Percentiles rank a stretch among this genome's conserved stretches.
Evolutionary conservation across 306 rosid species (phyloP).

Genomic region (Erythrophleum fordii): DNA sequence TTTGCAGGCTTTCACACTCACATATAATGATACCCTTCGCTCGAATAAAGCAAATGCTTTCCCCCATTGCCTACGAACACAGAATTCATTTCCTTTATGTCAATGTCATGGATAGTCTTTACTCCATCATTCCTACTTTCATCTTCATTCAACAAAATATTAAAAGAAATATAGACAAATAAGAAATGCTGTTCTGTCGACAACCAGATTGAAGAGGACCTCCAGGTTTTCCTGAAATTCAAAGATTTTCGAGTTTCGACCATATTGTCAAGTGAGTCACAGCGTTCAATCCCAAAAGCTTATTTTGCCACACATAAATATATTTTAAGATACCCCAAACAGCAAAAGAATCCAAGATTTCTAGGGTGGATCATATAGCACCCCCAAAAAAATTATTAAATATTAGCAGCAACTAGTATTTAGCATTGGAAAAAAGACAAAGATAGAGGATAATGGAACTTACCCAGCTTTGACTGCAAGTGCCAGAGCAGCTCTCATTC

Average conservation of each 20-base stretch:
- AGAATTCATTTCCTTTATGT: neutral
- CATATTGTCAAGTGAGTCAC: neutral
- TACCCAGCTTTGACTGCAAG: constrained; percentile 93
- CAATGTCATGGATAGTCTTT: neutral
- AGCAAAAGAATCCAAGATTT: neutral
- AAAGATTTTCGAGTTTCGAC: neutral
- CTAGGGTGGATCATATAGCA: constrained; percentile 5
- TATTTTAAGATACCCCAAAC: neutral
- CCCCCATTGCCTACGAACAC: neutral
- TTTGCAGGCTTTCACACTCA: neutral
- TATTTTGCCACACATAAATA: neutral
- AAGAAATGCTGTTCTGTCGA: neutral
- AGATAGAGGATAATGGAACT: neutral
- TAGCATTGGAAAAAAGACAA: neutral
- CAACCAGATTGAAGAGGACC: neutral
- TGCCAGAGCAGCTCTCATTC: constrained; percentile 94
- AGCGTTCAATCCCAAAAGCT: neutral
- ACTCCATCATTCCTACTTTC: neutral
- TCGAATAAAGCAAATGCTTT: neutral
- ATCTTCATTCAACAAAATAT: neutral
- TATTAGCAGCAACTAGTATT: neutral
- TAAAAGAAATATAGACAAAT: neutral
- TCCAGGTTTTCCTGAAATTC: neutral
- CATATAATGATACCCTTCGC: neutral
- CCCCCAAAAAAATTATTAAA: neutral